phyloP scores from a whole-genome alignment of 805 yeast genomes.

The Candida adriatica region DNA sequence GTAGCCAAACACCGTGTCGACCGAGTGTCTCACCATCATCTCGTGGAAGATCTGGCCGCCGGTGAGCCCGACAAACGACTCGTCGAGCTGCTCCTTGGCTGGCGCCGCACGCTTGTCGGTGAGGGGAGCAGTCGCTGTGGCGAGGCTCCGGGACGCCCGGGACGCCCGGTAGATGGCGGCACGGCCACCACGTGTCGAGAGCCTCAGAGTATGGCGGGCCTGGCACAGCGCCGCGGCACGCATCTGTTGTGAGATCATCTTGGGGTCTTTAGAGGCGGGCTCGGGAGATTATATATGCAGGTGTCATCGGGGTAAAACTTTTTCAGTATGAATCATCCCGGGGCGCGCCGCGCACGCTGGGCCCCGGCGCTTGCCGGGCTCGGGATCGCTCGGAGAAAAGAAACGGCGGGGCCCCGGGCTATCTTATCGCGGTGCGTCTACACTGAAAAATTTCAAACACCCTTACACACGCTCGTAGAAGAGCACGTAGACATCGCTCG shows the following conservation, averaged over 20 bases:
- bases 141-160: no score
- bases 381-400: constrained; percentile 10
- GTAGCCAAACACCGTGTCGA: constrained; percentile 94
- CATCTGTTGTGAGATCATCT: constrained; percentile 13
- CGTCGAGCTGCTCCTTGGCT: constrained; percentile 51
- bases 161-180: no score
- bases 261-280: neutral
- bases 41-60: constrained; percentile 99
- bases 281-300: constrained; percentile 1
- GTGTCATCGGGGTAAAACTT: no score
- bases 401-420: neutral
- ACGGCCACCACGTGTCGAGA: no score
- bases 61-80: constrained; percentile 89
- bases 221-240: constrained; percentile 18
- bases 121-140: constrained; percentile 8
- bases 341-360: no score
- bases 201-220: constrained; percentile 10
- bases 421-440: constrained; percentile 1
- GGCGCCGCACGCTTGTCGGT: no score
- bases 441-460: constrained; percentile 7
- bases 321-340: no score
- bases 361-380: no score
- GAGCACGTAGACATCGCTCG: constrained; percentile 61
- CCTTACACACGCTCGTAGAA: constrained; percentile 42
- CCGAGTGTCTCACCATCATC: constrained; percentile 95